Conservation (phyloP, 331 rosid genomes). For the Quercus tomentella region DNA sequence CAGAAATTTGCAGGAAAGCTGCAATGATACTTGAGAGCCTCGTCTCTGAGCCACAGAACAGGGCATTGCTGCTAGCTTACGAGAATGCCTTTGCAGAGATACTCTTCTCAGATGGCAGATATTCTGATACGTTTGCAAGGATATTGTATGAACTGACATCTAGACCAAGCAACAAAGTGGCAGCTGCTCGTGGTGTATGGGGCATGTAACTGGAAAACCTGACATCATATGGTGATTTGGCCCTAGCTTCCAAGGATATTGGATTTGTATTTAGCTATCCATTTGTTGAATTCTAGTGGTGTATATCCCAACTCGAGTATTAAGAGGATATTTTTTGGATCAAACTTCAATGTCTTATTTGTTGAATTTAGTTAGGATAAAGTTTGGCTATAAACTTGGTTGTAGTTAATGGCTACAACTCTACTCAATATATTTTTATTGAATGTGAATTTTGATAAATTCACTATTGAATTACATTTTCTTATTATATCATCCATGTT, state of each 20-base stretch:
- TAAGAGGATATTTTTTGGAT: background rate
- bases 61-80: conserved; percentile 65
- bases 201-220: conserved; percentile 63
- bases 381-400: no score
- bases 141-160: conserved; percentile 88
- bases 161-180: conserved; percentile 76
- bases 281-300: conserved; percentile 26
- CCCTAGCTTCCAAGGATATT: background rate
- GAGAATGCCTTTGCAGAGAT: conserved; percentile 96
- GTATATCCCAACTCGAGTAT: conserved; percentile 16
- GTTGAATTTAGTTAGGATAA: background rate
- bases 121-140: conserved; percentile 86
- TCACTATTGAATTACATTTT: no score
- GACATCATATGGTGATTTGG: background rate
- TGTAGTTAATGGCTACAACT: no score
- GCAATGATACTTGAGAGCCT: conserved; percentile 94
- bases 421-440: no score
- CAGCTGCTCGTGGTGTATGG: conserved; percentile 92
- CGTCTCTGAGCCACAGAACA: conserved; percentile 94
- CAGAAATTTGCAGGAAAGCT: conserved; percentile 92
- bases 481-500: no score
- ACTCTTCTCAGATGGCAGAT: conserved; percentile 68
- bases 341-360: conserved; percentile 6
- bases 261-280: conserved; percentile 3
- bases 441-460: no score